phyloP scores from a whole-genome alignment of 306 rosid genomes.

The Herpetospermum pedunculosum region DNA sequence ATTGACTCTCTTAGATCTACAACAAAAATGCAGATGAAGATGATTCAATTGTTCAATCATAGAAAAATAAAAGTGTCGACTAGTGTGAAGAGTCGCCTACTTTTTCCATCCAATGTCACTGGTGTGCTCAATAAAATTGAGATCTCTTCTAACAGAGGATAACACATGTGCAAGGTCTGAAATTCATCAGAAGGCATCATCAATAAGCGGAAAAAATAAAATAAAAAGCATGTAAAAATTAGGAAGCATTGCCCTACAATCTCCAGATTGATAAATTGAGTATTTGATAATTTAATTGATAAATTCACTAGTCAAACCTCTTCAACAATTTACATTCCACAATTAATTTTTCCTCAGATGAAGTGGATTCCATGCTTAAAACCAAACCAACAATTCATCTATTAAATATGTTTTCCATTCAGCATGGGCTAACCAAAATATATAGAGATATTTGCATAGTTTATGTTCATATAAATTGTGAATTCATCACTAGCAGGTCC shows the following conservation, averaged over 20 bases:
- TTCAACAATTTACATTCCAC: not conserved
- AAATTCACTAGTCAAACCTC: not conserved
- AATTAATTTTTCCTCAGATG: not conserved
- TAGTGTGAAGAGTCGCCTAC: conserved; percentile 31
- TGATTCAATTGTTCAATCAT: conserved; percentile 7
- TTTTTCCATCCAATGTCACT: conserved; percentile 97
- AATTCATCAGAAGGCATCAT: conserved; percentile 13
- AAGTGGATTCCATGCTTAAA: not conserved
- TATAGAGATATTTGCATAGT: not conserved
- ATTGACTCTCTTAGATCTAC: conserved; percentile 60
- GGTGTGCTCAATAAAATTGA: conserved; percentile 82
- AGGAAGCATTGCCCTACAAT: not conserved
- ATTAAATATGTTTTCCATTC: not conserved
- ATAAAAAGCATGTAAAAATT: not conserved
- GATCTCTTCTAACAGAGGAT: conserved; percentile 67
- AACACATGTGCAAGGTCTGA: conserved; percentile 86
- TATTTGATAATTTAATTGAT: not conserved
- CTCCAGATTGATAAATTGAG: too few relatives aligned
- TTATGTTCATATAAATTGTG: not conserved
- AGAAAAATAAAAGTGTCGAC: conserved; percentile 7
- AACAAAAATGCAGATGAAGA: conserved; percentile 8
- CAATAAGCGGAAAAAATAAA: conserved; percentile 10
- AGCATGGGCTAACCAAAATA: not conserved
- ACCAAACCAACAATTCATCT: not conserved
- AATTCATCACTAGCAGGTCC: not conserved